Conservation (phyloP, 2,329 filamentous ascomycete species). For the Chaetothyriales sp. region DNA sequence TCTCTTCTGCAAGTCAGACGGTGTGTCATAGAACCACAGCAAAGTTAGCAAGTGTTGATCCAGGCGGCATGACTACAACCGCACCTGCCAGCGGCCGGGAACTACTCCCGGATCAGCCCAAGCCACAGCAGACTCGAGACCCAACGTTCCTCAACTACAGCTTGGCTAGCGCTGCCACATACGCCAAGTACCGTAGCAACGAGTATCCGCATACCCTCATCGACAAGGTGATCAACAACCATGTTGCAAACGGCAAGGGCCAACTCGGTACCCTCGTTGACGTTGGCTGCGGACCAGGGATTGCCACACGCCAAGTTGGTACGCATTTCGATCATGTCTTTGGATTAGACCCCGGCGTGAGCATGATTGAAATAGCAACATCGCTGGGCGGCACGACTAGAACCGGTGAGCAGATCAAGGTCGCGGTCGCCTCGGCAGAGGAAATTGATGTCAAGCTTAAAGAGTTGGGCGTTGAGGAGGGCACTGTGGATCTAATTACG, state of each 20-base stretch:
- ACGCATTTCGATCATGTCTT: conserved; percentile 33
- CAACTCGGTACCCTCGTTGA: conserved; percentile 35
- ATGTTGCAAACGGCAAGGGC: conserved; percentile 33
- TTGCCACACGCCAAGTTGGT: conserved; percentile 33
- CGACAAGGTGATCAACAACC: conserved; percentile 32
- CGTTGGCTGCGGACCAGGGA: conserved; percentile 45
- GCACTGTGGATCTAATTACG: conserved; percentile 37
- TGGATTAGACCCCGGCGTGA: conserved; percentile 39
- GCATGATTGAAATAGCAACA: conserved; percentile 40
- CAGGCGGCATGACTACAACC: too few relatives aligned
- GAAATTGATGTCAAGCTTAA: conserved; percentile 23
- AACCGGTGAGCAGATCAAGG: conserved; percentile 25
- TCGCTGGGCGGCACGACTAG: conserved; percentile 23
- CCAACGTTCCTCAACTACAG: conserved; percentile 35
- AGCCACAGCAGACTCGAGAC: conserved; percentile 19
- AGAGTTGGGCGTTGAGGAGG: conserved; percentile 20
- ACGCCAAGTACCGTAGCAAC: conserved; percentile 29
- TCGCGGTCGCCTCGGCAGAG: conserved; percentile 34
- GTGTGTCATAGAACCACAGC: too few relatives aligned
- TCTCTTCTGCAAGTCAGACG: too few relatives aligned
- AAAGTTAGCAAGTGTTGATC: too few relatives aligned
- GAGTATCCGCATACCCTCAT: conserved; percentile 37
- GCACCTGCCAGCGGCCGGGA: neutral
- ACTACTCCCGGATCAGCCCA: neutral
- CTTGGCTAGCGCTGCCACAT: conserved; percentile 30